Conservation (phyloP, 768 basidiomycete genomes). For the Terana coerulea region DNA sequence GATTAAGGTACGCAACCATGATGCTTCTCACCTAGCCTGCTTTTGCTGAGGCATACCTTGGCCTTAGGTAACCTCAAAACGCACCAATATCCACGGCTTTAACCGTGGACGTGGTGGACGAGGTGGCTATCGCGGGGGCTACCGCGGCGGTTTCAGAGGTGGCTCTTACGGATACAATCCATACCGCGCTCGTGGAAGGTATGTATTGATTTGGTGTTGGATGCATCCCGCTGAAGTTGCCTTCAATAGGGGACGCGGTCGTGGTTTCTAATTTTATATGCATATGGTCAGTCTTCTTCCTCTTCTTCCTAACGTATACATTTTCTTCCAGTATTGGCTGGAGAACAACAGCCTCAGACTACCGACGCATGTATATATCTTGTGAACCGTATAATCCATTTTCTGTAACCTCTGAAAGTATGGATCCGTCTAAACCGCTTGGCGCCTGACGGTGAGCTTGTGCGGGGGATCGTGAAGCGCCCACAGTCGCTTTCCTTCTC, state of each 20-base stretch:
- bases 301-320: too few relatives aligned
- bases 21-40: conserved; percentile 2
- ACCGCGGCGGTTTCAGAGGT: conserved; percentile 58
- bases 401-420: too few relatives aligned
- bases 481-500: background rate
- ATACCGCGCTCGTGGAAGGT: conserved; percentile 75
- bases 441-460: background rate
- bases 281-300: too few relatives aligned
- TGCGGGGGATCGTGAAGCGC: background rate
- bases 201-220: conserved; percentile 23
- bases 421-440: too few relatives aligned
- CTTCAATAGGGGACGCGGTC: conserved; percentile 59
- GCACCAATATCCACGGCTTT: conserved; percentile 94
- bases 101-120: conserved; percentile 80
- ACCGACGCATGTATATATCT: too few relatives aligned
- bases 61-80: conserved; percentile 86
- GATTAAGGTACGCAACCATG: conserved; percentile 84
- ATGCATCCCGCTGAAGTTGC: conserved; percentile 7
- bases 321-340: too few relatives aligned
- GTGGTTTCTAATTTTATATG: conserved; percentile 51
- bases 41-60: background rate
- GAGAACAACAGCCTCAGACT: too few relatives aligned
- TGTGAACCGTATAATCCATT: too few relatives aligned
- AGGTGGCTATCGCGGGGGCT: conserved; percentile 40
- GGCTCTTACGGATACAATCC: conserved; percentile 55